phyloP scores from a whole-genome alignment of 192 early-diverging fungal species.

The Funneliformis geosporum region DNA sequence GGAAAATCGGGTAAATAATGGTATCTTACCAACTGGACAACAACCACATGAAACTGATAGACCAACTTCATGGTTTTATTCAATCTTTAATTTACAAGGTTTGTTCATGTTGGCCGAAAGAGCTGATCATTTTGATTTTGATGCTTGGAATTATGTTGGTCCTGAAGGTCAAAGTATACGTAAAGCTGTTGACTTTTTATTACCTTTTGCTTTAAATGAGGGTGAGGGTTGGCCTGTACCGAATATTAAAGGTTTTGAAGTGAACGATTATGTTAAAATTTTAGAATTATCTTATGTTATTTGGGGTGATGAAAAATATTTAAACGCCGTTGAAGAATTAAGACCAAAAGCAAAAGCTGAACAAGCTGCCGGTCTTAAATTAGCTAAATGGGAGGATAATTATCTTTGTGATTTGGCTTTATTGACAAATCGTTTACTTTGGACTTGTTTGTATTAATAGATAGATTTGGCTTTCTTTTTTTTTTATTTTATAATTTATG shows the following conservation, averaged over 20 bases:
- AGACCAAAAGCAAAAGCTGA: conserved; percentile 36
- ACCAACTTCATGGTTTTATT: conserved; percentile 53
- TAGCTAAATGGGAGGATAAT: conserved; percentile 21
- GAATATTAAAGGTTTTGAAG: conserved; percentile 50
- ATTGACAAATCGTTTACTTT: conserved; percentile 4
- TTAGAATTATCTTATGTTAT: conserved; percentile 53
- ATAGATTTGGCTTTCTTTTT: no score
- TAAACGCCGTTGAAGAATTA: conserved; percentile 37
- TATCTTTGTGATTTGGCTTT: conserved; percentile 6
- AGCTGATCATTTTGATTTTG: conserved; percentile 41
- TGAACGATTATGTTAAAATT: conserved; percentile 45
- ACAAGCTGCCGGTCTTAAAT: conserved; percentile 27
- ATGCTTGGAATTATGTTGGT: conserved; percentile 48
- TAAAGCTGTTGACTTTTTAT: conserved; percentile 54
- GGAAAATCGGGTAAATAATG: conserved; percentile 43
- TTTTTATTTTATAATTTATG: no score
- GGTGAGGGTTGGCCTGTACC: conserved; percentile 48
- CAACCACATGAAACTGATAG: conserved; percentile 49
- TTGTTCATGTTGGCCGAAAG: conserved; percentile 45
- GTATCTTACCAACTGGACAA: conserved; percentile 43
- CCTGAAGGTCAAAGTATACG: conserved; percentile 47
- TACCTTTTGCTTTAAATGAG: conserved; percentile 48
- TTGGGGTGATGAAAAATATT: conserved; percentile 50
- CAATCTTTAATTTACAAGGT: conserved; percentile 50
- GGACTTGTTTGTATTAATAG: conserved; percentile 18